These are phyloP conservation scores for Lycium barbarum DNA, from an alignment of 257 asterid species.

Conservation along the genomic window DNA sequence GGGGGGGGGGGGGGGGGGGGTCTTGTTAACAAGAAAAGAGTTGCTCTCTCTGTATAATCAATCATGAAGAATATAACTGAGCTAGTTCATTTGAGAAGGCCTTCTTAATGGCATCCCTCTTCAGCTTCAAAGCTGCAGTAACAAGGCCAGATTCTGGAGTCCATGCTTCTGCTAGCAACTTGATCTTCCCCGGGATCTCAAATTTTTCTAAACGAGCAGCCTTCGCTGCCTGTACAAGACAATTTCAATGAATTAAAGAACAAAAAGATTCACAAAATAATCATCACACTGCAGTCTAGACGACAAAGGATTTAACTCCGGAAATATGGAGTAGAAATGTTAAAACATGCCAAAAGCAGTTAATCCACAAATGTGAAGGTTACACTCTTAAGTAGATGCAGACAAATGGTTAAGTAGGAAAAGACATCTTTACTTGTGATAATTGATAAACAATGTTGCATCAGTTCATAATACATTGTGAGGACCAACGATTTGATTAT, in stretches of 20 bases:
- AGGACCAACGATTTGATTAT: background rate
- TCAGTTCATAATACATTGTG: background rate
- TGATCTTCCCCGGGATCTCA: constrained; percentile 57
- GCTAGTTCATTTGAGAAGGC: constrained; percentile 72
- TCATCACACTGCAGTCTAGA: background rate
- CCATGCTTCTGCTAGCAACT: constrained; percentile 56
- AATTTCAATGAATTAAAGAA: background rate
- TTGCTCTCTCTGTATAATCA: background rate
- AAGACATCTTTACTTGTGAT: background rate
- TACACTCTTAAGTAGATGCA: background rate
- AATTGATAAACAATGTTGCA: background rate
- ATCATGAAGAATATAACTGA: constrained; percentile 63
- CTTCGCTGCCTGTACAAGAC: constrained; percentile 49
- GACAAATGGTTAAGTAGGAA: background rate
- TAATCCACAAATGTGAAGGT: background rate
- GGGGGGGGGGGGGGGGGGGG: background rate
- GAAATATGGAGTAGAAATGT: background rate
- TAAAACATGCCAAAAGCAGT: background rate
- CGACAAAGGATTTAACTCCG: background rate
- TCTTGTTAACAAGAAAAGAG: background rate
- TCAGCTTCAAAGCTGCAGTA: constrained; percentile 60
- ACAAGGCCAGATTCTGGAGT: constrained; percentile 63
- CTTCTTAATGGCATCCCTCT: constrained; percentile 70
- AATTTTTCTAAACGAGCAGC: constrained; percentile 53
- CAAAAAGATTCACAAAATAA: background rate